Evolutionary conservation across 1,284 basidiomycete species (phyloP), one percentile per base, ranked within the genome.

Genomic region (Sphagnurus paluster): DNA sequence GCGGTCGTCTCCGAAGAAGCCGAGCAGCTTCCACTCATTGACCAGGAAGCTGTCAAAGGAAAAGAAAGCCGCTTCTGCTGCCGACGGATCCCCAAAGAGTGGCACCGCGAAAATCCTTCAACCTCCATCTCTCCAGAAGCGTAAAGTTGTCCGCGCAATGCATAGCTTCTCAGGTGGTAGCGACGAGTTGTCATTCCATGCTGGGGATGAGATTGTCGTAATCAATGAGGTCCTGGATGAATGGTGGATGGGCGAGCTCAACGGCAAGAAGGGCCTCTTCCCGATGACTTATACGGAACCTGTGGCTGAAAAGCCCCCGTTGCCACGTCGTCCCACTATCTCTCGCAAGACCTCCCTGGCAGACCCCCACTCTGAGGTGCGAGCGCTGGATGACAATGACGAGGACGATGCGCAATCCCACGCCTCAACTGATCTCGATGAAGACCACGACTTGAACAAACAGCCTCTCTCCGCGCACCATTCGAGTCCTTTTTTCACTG

Each of bases 181-280:
- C 3, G 90, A 93, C 56, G 91, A 93, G 63, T 70, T 94, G 34
- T 76, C 76, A 25, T 85, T 93, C 67, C 75, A 68, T 46, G 68
- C 73, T 5, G 91, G 90, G 0, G 84, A 87, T 39, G 79, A 89
- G 53, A 85, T 94, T 46, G 63, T 75, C 14, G 83, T 93, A 14
- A 59, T 88, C 19, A 81, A 80, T 29, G 87, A 92, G 62, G 85
- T 91, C 0, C 70, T 89, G 26, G 85, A 87, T 47, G 89, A 82
- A 45, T 94, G 91, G 91, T 91, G 87, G 83, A 79, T 91, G 69
- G 90, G 90, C 10, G 82, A 89, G 62, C 60, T 83, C 21, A 67
- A 71, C 40, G 87, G 87, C 11, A 72, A 72, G 55, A 80, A 75
- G 34, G 90, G 90, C 6, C 60, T 93, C 32, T 93, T 93, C 74